Evolutionary conservation across 164 flowering plant species (phyloP).

Genomic region (Dillenia suffruticosa): DNA sequence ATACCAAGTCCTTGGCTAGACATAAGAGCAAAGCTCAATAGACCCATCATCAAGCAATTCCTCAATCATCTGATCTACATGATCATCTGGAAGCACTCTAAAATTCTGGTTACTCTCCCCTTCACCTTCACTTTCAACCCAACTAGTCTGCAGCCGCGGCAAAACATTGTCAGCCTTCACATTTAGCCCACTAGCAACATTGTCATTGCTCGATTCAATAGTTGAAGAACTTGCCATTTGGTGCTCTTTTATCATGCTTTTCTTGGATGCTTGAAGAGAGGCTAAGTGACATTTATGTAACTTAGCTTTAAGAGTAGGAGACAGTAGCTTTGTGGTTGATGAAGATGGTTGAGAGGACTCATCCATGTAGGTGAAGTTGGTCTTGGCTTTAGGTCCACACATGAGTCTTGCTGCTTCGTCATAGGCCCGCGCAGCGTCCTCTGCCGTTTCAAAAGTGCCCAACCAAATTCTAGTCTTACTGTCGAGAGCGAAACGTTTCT

Average conservation of each 20-base stretch:
- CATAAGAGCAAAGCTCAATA: conserved; percentile 25
- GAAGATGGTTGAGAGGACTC: conserved; percentile 15
- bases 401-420: conserved; percentile 45
- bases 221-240: neutral
- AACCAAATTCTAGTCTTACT: conserved; percentile 51
- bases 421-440: conserved; percentile 44
- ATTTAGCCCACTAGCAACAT: neutral
- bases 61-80: conserved; percentile 45
- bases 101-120: conserved; percentile 6
- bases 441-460: conserved; percentile 50
- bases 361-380: conserved; percentile 31
- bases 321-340: conserved; percentile 20
- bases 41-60: conserved; percentile 36
- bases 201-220: neutral
- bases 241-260: neutral
- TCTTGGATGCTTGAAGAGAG: conserved; percentile 19
- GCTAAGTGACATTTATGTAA: conserved; percentile 32
- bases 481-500: neutral
- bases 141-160: too few species aligned
- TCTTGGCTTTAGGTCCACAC: conserved; percentile 35
- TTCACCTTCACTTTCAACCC: neutral
- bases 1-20: too few species aligned
- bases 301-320: conserved; percentile 31
- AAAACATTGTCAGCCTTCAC: too few species aligned
- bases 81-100: conserved; percentile 30